Percentiles rank a stretch among this genome's conserved stretches.
phyloP scores from a whole-genome alignment of 1,284 basidiomycete genomes.

The Ganoderma sinense region DNA sequence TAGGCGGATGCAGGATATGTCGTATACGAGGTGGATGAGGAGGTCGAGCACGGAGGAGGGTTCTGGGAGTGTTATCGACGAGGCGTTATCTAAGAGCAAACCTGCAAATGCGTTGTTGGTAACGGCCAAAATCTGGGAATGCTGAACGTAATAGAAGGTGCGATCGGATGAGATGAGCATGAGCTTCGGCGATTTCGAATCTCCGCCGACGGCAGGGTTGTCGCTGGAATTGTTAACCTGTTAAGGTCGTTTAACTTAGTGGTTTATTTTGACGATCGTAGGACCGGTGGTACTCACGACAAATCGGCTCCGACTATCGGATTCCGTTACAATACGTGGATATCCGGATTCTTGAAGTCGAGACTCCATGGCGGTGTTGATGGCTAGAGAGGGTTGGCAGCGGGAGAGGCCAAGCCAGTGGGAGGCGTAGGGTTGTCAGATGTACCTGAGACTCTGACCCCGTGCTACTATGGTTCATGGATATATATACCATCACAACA shows the following conservation, averaged over 20 bases:
- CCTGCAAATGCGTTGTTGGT: conserved; percentile 11
- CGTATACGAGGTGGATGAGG: conserved; percentile 44
- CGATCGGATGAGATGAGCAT: background rate
- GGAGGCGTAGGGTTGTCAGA: too few relatives aligned
- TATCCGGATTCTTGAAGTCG: too few relatives aligned
- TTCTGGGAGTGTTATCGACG: conserved; percentile 10
- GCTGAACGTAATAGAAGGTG: background rate
- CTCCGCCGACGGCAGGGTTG: background rate
- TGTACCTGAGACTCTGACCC: too few relatives aligned
- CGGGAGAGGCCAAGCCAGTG: too few relatives aligned
- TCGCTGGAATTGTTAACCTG: background rate
- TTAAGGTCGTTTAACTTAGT: background rate
- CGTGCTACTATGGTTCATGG: too few relatives aligned
- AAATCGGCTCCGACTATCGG: too few relatives aligned
- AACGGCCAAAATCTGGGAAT: background rate
- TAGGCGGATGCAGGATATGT: conserved; percentile 38
- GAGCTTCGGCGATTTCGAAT: background rate
- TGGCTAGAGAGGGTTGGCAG: too few relatives aligned
- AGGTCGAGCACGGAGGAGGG: conserved; percentile 42
- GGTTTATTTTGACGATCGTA: background rate
- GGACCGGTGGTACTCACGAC: background rate
- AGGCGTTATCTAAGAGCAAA: background rate
- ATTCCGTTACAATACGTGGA: too few relatives aligned
- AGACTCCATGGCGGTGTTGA: too few relatives aligned
- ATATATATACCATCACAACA: too few relatives aligned